A percentile compares a stretch with the other conserved stretches of the same genome.
Conservation (phyloP, 1,284 basidiomycete genomes). For the Trichosporon sp. region DNA sequence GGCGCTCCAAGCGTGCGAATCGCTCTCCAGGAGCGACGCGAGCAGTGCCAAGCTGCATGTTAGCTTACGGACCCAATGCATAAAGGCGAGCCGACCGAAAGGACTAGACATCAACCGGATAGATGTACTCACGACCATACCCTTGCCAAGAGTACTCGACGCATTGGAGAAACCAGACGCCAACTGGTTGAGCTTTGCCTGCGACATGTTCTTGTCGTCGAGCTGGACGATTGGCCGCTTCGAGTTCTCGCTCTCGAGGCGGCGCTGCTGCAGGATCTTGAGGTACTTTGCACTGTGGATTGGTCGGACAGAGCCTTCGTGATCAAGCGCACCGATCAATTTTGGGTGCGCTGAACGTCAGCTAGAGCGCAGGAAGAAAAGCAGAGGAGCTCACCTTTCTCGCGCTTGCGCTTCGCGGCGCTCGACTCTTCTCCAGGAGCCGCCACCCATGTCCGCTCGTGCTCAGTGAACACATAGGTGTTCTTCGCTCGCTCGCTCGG, state of each 20-base stretch:
- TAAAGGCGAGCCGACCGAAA: not conserved
- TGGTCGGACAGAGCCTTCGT: constrained; percentile 42
- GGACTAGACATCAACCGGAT: not conserved
- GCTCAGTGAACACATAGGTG: constrained; percentile 40
- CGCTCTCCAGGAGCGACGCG: constrained; percentile 56
- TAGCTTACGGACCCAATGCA: constrained; percentile 33
- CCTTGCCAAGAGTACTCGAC: constrained; percentile 31
- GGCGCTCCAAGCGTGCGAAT: constrained; percentile 80
- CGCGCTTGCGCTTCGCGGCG: constrained; percentile 26
- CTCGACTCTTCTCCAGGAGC: constrained; percentile 11
- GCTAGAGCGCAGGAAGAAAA: not conserved
- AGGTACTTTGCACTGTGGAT: constrained; percentile 46
- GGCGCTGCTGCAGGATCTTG: constrained; percentile 47
- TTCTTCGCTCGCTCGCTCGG: constrained; percentile 35
- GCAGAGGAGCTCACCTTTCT: constrained; percentile 35
- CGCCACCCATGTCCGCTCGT: constrained; percentile 21
- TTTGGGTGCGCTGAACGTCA: constrained; percentile 22
- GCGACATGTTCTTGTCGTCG: constrained; percentile 36
- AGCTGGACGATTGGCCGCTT: constrained; percentile 49
- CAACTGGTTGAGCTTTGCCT: constrained; percentile 40
- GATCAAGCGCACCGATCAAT: constrained; percentile 36
- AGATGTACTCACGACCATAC: constrained; percentile 29
- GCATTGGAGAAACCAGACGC: constrained; percentile 36
- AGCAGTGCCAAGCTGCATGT: constrained; percentile 3
- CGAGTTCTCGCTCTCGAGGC: constrained; percentile 46